These are phyloP conservation scores for Beauveria bassiana DNA, from an alignment of 2,329 filamentous ascomycete genomes.

Conservation along the genomic window DNA sequence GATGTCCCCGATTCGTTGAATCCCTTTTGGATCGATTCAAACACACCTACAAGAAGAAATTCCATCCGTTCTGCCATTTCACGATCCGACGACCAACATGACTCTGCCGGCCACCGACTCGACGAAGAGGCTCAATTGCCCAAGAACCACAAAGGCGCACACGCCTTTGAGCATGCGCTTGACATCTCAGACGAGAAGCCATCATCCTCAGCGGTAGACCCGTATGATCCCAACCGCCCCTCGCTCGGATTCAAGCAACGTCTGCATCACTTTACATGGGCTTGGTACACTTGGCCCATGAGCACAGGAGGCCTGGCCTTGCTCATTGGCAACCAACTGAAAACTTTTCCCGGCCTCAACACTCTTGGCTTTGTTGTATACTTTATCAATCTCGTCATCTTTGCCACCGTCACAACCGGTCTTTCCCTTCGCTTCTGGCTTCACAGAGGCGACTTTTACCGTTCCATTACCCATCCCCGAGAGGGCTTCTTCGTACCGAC, in stretches of 20 bases:
- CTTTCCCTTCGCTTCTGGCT: conserved; percentile 56
- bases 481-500: conserved; percentile 68
- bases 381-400: conserved; percentile 59
- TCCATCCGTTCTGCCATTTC: not conserved
- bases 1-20: not conserved
- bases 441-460: conserved; percentile 43
- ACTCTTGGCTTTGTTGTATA: conserved; percentile 62
- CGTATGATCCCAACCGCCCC: conserved; percentile 19
- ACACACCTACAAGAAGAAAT: conserved; percentile 8
- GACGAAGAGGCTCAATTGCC: conserved; percentile 3
- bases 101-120: not conserved
- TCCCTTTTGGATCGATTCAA: conserved; percentile 6
- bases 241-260: conserved; percentile 35
- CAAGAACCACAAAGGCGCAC: not conserved
- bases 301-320: conserved; percentile 63
- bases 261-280: conserved; percentile 57
- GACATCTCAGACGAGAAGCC: not conserved
- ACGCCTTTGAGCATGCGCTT: not conserved
- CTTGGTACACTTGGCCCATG: conserved; percentile 70
- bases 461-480: conserved; percentile 53
- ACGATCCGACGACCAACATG: not conserved
- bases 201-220: conserved; percentile 12
- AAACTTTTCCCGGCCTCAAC: conserved; percentile 53
- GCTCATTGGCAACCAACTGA: conserved; percentile 55
- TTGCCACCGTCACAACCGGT: conserved; percentile 43